A percentile compares a stretch with the other conserved stretches of the same genome.
phyloP scores from a whole-genome alignment of 495 filamentous ascomycete species.

The Parmelia sp. region DNA sequence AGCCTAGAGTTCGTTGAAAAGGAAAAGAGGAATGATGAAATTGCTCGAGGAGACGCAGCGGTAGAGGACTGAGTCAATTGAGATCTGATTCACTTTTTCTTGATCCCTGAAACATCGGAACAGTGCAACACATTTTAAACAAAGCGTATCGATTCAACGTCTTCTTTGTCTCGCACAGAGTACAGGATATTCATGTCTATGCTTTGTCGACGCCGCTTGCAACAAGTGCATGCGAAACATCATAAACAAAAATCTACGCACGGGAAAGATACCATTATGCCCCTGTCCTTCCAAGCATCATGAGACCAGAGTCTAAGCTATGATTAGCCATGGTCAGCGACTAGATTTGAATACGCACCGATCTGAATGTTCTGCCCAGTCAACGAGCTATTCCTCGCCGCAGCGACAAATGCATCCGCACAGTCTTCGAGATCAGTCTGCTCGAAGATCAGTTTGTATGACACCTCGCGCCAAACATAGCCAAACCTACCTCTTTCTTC shows the following conservation, averaged over 20 bases:
- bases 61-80: neutral
- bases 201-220: neutral
- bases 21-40: neutral
- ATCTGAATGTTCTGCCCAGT: conserved; percentile 50
- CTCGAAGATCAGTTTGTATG: conserved; percentile 4
- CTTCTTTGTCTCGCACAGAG: neutral
- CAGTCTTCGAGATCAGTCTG: conserved; percentile 52
- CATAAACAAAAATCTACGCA: no score
- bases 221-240: neutral
- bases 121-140: neutral
- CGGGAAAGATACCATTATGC: no score
- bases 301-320: conserved; percentile 14
- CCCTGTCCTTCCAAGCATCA: conserved; percentile 8
- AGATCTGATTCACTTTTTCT: neutral
- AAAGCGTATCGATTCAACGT: neutral
- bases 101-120: neutral
- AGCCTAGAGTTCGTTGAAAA: neutral
- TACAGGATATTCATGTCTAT: neutral
- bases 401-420: conserved; percentile 45
- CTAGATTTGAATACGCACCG: conserved; percentile 34
- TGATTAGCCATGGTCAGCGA: neutral
- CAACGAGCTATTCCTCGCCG: conserved; percentile 53
- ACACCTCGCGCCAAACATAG: neutral
- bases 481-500: conserved; percentile 36
- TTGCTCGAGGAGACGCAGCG: neutral